A percentile compares a stretch with the other conserved stretches of the same genome.
phyloP scores from a whole-genome alignment of 208 protist genomes.

The Kentomonas sorsogonicus region DNA sequence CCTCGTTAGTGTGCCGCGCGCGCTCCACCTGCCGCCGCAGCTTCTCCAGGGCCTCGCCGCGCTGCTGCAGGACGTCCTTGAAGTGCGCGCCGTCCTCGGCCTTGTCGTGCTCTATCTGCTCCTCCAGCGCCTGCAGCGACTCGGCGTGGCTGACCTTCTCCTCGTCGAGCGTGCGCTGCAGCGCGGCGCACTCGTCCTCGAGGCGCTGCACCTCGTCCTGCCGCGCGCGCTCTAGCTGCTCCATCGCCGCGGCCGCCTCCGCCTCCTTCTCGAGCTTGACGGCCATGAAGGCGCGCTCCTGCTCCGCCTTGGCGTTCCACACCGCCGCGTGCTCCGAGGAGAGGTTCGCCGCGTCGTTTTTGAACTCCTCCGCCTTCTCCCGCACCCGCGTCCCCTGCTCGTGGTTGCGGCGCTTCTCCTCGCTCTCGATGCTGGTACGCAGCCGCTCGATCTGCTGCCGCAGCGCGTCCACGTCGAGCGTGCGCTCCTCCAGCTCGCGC shows the following conservation, averaged over 20 bases:
- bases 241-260: slow-evolving; percentile 54
- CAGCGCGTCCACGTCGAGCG: slow-evolving; percentile 72
- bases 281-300: slow-evolving; percentile 89
- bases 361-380: slow-evolving; percentile 87
- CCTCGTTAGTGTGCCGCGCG: slow-evolving; percentile 69
- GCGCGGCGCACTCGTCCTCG: slow-evolving; percentile 60
- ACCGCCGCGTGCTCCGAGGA: slow-evolving; percentile 75
- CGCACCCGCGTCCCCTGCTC: slow-evolving; percentile 90
- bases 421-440: slow-evolving; percentile 90
- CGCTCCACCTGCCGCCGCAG: slow-evolving; percentile 62
- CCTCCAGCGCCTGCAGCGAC: slow-evolving; percentile 30
- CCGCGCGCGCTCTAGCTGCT: slow-evolving; percentile 72
- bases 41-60: slow-evolving; percentile 50
- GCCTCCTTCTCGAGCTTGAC: slow-evolving; percentile 79
- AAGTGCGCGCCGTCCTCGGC: slow-evolving; percentile 73
- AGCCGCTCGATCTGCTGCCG: slow-evolving; percentile 87
- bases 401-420: slow-evolving; percentile 90
- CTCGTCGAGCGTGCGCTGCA: slow-evolving; percentile 67
- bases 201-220: slow-evolving; percentile 86
- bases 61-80: slow-evolving; percentile 67
- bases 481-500: slow-evolving; percentile 90
- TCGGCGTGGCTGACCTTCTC: slow-evolving; percentile 34
- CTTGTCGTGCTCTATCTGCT: slow-evolving; percentile 26
- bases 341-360: slow-evolving; percentile 63
- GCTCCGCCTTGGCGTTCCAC: slow-evolving; percentile 81